phyloP scores from a whole-genome alignment of 192 early-diverging fungal genomes.

The Backusella luteola region DNA sequence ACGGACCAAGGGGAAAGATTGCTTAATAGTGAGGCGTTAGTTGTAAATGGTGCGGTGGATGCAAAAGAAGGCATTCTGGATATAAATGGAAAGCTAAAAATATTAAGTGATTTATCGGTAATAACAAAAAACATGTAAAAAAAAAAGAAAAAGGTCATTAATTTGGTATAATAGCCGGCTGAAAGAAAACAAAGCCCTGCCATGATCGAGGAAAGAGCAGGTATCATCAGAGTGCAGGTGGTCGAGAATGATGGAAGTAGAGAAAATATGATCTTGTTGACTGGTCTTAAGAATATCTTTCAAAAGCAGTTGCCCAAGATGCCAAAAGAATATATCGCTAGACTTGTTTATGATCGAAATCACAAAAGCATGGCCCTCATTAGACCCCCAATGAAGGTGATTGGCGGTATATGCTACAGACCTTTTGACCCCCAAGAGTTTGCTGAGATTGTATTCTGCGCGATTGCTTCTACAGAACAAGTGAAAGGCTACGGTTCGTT shows the following conservation, averaged over 20 bases:
- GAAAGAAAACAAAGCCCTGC: slow-evolving; percentile 59
- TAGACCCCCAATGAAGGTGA: slow-evolving; percentile 63
- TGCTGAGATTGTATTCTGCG: slow-evolving; percentile 99
- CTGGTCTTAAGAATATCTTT: slow-evolving; percentile 94
- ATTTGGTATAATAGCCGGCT: slow-evolving; percentile 17
- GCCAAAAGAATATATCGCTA: slow-evolving; percentile 97
- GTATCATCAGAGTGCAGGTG: slow-evolving; percentile 67
- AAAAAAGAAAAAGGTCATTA: neutral
- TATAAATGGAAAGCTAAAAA: neutral
- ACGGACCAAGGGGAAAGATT: slow-evolving; percentile 3
- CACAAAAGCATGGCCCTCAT: slow-evolving; percentile 86
- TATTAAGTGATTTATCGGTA: slow-evolving; percentile 12
- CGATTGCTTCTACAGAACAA: slow-evolving; percentile 87
- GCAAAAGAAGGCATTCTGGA: neutral
- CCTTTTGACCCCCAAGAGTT: slow-evolving; percentile 86
- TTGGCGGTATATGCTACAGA: slow-evolving; percentile 96
- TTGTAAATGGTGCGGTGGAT: neutral
- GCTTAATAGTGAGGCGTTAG: neutral
- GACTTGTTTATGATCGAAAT: slow-evolving; percentile 90
- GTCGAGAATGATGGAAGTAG: slow-evolving; percentile 80
- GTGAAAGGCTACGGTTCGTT: slow-evolving; percentile 97
- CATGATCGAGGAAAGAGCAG: slow-evolving; percentile 61
- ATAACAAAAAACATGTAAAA: neutral
- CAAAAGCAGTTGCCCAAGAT: slow-evolving; percentile 98
- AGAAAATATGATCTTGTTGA: slow-evolving; percentile 85